Evolutionary conservation across 202 grass and related monocot genomes (phyloP), one percentile per base, ranked within the genome.

Genomic region (Carex arenaria): DNA sequence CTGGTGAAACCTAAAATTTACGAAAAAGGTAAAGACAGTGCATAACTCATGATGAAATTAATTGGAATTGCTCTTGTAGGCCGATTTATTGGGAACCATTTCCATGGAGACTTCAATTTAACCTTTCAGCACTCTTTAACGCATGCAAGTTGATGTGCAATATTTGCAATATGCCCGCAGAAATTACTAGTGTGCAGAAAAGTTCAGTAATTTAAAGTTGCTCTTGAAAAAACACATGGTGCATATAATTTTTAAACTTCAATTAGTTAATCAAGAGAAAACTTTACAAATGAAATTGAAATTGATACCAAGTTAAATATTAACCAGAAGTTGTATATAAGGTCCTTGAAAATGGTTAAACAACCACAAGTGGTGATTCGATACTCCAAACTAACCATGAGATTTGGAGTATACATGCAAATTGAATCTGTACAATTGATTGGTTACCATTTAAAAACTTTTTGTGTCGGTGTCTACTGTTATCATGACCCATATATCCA

Each of bases 1-100:
- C 63, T 95, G 89, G 69, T 98, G 95, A 84, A 98, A 98, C 89
- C 95, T 98, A 85, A 28, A 43, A 81, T 84, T 13, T 31, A 43
- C 6, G 2, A 11, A 65, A 47, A 81, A 17, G 19, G 76, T 40
- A 73, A 12, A 28, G 45, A 4, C 20, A 51, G 43, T 7, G 3
- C 10, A 51, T 19, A 49, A 72, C 9, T 49, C 4, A 72, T 72
- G 42, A 72, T 10, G 0, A 72, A 72, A 51, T 13, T 22, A 12
- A 71, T 40, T 43, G 9, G 8, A 66, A 22, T 71, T 71, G 67
- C 67, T 71, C 8, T 22, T 71, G 0, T 72, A 5, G 17, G 32
- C 17, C 0, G 5, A 5, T 70, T 20, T 23, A 26, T 47, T 23
- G 32, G 30, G 30, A 38, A 40, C 12, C 63, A 66, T 66, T 32